phyloP scores from a whole-genome alignment of 305 asterid genomes.

The Solanum hybrid region DNA sequence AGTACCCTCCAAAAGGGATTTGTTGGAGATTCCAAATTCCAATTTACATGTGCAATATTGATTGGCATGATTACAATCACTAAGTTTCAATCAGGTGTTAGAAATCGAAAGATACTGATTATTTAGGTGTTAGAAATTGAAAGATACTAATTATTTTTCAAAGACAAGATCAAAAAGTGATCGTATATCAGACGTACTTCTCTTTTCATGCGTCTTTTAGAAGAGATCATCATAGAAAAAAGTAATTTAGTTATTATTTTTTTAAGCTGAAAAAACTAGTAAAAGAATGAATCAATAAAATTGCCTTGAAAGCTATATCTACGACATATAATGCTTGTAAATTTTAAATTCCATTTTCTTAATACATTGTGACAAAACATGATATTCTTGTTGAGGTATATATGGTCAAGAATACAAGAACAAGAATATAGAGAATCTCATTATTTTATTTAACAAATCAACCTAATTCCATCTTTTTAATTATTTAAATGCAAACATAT shows the following conservation, averaged over 20 bases:
- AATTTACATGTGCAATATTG: neutral
- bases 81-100: neutral
- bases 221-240: neutral
- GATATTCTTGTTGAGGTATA: neutral
- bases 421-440: neutral
- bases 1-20: neutral
- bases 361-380: neutral
- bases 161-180: neutral
- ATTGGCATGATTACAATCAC: neutral
- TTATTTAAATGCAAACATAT: neutral
- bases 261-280: too few relatives aligned
- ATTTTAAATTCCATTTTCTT: neutral
- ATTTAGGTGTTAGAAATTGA: neutral
- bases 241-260: too few relatives aligned
- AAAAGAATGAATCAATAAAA: neutral
- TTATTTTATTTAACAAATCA: neutral
- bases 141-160: too few relatives aligned
- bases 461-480: neutral
- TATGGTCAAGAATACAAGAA: neutral
- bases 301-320: neutral
- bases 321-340: neutral
- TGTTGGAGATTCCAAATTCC: neutral
- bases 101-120: neutral
- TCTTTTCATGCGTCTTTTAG: neutral
- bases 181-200: neutral